These are phyloP conservation scores for Cicer bijugum DNA, from an alignment of 306 rosid species.

Conservation along the genomic window DNA sequence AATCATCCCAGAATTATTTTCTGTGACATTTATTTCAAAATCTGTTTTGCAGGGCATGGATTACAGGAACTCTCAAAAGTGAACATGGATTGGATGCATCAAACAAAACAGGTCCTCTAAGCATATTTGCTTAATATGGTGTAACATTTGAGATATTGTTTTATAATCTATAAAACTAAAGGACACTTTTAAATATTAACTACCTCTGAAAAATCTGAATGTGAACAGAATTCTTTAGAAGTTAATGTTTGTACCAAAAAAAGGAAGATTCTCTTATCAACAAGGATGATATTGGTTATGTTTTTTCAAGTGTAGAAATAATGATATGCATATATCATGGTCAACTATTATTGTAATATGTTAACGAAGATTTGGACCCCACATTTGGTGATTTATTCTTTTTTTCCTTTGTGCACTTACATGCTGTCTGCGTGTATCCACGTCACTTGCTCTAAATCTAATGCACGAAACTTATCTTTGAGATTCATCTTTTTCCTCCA, in stretches of 20 bases:
- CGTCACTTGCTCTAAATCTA: constrained; percentile 27
- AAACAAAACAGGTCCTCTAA: constrained; percentile 82
- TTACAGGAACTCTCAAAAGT: constrained; percentile 64
- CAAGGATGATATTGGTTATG: constrained; percentile 41
- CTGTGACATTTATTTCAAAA: background rate
- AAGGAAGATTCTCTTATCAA: constrained; percentile 23
- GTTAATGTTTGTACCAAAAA: constrained; percentile 16
- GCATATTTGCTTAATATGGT: constrained; percentile 77
- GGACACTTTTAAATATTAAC: constrained; percentile 13
- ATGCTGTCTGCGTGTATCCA: constrained; percentile 31
- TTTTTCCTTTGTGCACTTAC: constrained; percentile 17
- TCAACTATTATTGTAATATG: constrained; percentile 39
- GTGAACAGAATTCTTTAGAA: constrained; percentile 35
- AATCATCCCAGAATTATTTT: background rate
- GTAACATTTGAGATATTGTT: constrained; percentile 20
- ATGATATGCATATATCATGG: constrained; percentile 40
- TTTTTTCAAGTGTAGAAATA: constrained; percentile 41
- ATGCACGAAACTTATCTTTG: too few species aligned
- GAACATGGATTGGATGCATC: constrained; percentile 81
- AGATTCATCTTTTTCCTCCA: too few species aligned
- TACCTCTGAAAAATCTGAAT: constrained; percentile 36
- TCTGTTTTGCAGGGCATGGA: constrained; percentile 65
- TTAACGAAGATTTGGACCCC: constrained; percentile 41
- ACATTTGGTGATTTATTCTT: background rate
- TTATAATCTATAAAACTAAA: constrained; percentile 43